These are phyloP conservation scores for Poa pratensis DNA, from an alignment of 176 grass and related monocot genomes.

Conservation along the genomic window DNA sequence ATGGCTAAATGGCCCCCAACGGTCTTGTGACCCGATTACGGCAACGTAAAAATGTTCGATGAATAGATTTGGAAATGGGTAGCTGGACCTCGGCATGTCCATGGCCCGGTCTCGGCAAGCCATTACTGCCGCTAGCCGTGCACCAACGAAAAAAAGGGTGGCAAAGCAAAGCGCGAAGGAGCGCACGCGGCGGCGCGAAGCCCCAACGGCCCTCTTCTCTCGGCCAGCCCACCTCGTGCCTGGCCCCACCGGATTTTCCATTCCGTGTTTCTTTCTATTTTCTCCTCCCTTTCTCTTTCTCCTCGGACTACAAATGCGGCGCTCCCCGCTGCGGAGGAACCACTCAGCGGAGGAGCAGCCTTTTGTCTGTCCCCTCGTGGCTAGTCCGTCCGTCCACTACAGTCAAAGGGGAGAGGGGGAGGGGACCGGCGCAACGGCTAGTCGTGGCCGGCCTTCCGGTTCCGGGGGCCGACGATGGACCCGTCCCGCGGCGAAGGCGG, in stretches of 20 bases:
- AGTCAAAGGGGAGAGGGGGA: neutral
- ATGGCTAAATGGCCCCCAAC: neutral
- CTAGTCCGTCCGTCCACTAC: neutral
- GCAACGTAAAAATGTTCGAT: neutral
- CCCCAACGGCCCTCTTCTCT: neutral
- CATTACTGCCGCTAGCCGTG: constrained; percentile 5
- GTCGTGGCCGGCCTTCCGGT: constrained; percentile 2
- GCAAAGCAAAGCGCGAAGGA: neutral
- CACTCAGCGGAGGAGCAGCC: neutral
- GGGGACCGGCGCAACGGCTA: constrained; percentile 49
- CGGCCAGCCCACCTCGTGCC: neutral
- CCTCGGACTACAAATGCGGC: constrained; percentile 58
- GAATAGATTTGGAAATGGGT: neutral
- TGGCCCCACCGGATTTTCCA: neutral
- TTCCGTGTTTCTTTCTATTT: neutral
- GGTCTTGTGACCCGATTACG: neutral
- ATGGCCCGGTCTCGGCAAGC: constrained; percentile 17
- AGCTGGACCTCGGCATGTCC: neutral
- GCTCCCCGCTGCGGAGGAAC: neutral
- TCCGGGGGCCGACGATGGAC: constrained; percentile 40
- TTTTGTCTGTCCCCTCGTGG: neutral
- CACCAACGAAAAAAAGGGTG: neutral
- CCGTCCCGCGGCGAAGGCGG: neutral
- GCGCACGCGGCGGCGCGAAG: constrained; percentile 8
- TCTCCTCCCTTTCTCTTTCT: neutral